Evolutionary conservation across 192 early-diverging fungal genomes (phyloP).

Genomic region (Helicostylum pulchrum): DNA sequence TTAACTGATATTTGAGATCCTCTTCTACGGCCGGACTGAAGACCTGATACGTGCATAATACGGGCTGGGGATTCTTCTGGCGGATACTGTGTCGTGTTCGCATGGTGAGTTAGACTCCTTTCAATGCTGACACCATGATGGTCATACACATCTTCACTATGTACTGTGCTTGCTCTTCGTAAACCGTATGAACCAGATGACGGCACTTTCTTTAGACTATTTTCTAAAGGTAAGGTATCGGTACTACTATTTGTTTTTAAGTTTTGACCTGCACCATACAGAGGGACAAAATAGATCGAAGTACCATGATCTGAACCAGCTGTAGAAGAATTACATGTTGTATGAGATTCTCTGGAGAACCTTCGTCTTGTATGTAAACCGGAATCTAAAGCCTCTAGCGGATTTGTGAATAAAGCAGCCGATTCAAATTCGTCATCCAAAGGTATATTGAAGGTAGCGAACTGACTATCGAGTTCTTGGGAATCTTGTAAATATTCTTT

Average conservation of each 20-base stretch:
- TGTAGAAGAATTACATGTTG: background rate
- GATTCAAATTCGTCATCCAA: constrained; percentile 16
- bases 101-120: background rate
- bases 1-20: background rate
- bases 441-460: constrained; percentile 19
- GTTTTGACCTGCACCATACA: background rate
- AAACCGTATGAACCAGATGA: too few relatives aligned
- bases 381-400: constrained; percentile 11
- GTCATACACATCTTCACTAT: background rate
- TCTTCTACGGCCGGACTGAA: background rate
- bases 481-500: constrained; percentile 34
- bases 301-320: constrained; percentile 4
- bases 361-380: background rate
- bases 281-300: background rate
- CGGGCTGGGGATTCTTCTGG: background rate
- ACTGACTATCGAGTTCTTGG: constrained; percentile 30
- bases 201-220: background rate
- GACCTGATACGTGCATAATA: background rate
- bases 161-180: background rate
- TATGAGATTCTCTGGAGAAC: background rate
- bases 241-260: background rate
- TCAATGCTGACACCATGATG: background rate
- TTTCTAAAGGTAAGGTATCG: background rate
- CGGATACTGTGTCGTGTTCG: background rate
- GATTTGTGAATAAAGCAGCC: background rate